A percentile compares a stretch with the other conserved stretches of the same genome.
Evolutionary conservation across 305 asterid species (phyloP).

Genomic region (Withania somnifera): DNA sequence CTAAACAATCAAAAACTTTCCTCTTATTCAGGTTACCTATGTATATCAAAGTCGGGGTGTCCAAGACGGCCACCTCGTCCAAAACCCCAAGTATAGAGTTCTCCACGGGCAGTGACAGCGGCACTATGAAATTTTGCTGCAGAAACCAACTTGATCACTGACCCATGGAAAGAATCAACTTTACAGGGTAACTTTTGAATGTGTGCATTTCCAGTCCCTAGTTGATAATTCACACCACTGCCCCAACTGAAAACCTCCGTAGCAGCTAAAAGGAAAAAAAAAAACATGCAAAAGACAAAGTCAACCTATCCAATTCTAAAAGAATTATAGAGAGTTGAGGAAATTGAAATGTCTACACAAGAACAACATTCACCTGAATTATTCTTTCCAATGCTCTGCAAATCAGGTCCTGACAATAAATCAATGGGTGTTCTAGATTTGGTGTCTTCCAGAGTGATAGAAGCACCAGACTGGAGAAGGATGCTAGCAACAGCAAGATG

Average conservation of each 20-base stretch:
- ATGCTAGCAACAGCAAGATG: slow-evolving; percentile 87
- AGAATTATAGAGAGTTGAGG: neutral
- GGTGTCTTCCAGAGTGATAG: slow-evolving; percentile 68
- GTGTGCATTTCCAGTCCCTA: slow-evolving; percentile 97
- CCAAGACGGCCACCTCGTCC: slow-evolving; percentile 99
- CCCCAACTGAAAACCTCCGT: slow-evolving; percentile 99
- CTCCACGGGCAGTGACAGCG: slow-evolving; percentile 74
- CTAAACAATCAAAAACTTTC: neutral
- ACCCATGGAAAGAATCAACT: slow-evolving; percentile 82
- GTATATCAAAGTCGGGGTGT: slow-evolving; percentile 94
- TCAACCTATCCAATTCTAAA: neutral
- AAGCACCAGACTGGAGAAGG: slow-evolving; percentile 72
- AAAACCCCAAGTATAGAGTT: slow-evolving; percentile 97
- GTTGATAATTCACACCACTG: slow-evolving; percentile 97
- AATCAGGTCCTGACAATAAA: slow-evolving; percentile 87
- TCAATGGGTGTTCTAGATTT: slow-evolving; percentile 79
- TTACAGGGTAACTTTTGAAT: slow-evolving; percentile 95
- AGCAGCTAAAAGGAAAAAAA: slow-evolving; percentile 33
- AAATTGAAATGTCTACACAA: neutral
- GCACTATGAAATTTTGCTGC: slow-evolving; percentile 97
- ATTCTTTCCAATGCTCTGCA: slow-evolving; percentile 44
- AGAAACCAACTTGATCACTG: slow-evolving; percentile 52
- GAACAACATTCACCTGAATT: slow-evolving; percentile 34
- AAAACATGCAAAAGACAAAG: slow-evolving; percentile 7
- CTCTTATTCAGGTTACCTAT: slow-evolving; percentile 43